Percentiles rank a stretch among this genome's conserved stretches.
Evolutionary conservation across 2,329 filamentous ascomycete genomes (phyloP).

Genomic region (Pyricularia sp.): DNA sequence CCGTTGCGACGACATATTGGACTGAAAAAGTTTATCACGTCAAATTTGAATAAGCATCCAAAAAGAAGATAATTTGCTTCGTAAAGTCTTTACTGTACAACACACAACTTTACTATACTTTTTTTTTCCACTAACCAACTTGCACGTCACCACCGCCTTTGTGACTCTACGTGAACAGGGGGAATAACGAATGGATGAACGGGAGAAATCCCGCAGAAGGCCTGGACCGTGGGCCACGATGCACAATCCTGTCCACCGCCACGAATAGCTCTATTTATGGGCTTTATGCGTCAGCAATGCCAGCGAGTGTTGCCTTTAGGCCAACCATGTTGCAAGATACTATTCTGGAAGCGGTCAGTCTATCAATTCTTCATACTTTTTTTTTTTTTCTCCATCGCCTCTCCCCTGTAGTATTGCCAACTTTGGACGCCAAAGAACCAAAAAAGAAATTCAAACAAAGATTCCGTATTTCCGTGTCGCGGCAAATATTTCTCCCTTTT

Average conservation of each 20-base stretch:
- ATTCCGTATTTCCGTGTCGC: background rate
- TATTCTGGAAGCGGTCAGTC: background rate
- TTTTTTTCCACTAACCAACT: background rate
- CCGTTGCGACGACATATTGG: background rate
- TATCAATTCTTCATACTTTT: background rate
- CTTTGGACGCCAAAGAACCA: background rate
- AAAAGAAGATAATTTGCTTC: background rate
- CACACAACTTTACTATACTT: background rate
- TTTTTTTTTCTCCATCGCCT: background rate
- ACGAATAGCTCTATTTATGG: background rate
- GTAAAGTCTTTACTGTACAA: background rate
- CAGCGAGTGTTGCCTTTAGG: background rate
- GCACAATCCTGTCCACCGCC: background rate
- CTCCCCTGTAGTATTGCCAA: background rate
- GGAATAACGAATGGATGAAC: background rate
- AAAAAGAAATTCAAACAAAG: background rate
- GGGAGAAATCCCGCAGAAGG: background rate
- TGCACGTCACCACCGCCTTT: background rate
- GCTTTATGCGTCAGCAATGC: background rate
- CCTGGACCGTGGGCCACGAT: background rate
- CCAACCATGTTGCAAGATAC: background rate
- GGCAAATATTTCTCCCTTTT: background rate
- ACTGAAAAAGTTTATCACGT: background rate
- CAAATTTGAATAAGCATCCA: background rate
- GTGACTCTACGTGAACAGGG: background rate